These are phyloP conservation scores for Diaporthe citri DNA, from an alignment of 2,329 filamentous ascomycete species.

Conservation along the genomic window DNA sequence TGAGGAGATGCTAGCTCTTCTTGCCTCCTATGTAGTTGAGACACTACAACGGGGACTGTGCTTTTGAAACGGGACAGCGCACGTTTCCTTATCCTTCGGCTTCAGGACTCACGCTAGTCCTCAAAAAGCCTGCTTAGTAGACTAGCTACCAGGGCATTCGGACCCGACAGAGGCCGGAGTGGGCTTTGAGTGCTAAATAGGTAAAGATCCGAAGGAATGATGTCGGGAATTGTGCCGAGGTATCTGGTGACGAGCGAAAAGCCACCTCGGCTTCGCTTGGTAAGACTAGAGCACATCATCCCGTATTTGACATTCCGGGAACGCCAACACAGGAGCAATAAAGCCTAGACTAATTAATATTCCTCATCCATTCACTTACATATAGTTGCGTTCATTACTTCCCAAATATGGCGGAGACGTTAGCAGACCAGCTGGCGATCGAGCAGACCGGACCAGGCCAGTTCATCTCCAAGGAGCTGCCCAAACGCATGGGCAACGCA, in stretches of 20 bases:
- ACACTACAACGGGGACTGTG: too few relatives aligned
- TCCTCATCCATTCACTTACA: neutral
- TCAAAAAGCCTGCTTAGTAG: neutral
- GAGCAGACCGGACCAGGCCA: constrained; percentile 32
- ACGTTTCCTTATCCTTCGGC: too few relatives aligned
- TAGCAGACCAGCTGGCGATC: constrained; percentile 34
- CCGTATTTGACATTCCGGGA: too few relatives aligned
- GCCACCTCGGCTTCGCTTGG: neutral
- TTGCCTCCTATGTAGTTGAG: neutral
- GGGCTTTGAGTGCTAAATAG: too few relatives aligned
- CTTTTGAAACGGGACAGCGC: neutral
- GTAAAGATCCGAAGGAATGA: too few relatives aligned
- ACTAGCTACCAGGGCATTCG: neutral
- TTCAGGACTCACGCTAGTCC: neutral
- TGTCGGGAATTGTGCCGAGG: constrained; percentile 12
- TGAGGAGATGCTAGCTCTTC: neutral
- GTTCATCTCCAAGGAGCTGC: constrained; percentile 32
- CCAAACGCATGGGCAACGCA: constrained; percentile 22
- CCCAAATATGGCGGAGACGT: constrained; percentile 17
- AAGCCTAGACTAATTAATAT: neutral
- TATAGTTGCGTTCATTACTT: neutral
- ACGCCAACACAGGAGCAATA: neutral
- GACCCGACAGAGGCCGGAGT: neutral
- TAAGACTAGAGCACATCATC: neutral
- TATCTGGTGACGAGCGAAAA: neutral